These are phyloP conservation scores for Aspergillus transmontanensis DNA, from an alignment of 2,329 filamentous ascomycete genomes.

Conservation along the genomic window DNA sequence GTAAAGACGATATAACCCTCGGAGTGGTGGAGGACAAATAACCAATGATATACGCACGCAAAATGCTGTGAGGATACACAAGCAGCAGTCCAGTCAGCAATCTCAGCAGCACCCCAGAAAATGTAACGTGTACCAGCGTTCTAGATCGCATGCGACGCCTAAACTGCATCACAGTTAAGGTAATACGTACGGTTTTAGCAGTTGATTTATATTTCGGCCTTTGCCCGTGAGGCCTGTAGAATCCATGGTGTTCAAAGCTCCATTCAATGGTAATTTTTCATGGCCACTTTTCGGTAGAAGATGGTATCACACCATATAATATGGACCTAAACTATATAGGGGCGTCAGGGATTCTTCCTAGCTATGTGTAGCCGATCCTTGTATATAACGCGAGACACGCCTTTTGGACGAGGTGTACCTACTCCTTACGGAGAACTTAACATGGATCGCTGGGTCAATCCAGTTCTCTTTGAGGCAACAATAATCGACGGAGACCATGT, in stretches of 20 bases:
- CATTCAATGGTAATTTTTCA: constrained; percentile 22
- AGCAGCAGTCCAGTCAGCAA: constrained; percentile 1
- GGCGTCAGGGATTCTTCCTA: not conserved
- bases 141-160: not conserved
- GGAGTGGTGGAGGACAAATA: constrained; percentile 53
- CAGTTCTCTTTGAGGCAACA: not conserved
- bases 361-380: not conserved
- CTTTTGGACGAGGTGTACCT: not conserved
- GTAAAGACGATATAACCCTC: constrained; percentile 44
- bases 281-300: constrained; percentile 22
- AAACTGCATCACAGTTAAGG: constrained; percentile 3
- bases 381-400: not conserved
- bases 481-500: not conserved
- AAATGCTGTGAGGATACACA: constrained; percentile 29
- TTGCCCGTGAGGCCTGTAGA: constrained; percentile 24
- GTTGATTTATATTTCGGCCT: constrained; percentile 25
- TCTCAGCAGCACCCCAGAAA: constrained; percentile 4
- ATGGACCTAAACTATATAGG: not conserved
- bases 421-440: not conserved
- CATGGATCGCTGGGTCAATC: not conserved
- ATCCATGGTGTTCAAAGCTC: constrained; percentile 29
- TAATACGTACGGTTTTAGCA: constrained; percentile 39
- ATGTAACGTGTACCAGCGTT: constrained; percentile 1
- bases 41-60: constrained; percentile 52
- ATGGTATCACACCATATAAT: not conserved